Conservation (phyloP, 805 yeast genomes). For the Kazachstania bromeliacearum region DNA sequence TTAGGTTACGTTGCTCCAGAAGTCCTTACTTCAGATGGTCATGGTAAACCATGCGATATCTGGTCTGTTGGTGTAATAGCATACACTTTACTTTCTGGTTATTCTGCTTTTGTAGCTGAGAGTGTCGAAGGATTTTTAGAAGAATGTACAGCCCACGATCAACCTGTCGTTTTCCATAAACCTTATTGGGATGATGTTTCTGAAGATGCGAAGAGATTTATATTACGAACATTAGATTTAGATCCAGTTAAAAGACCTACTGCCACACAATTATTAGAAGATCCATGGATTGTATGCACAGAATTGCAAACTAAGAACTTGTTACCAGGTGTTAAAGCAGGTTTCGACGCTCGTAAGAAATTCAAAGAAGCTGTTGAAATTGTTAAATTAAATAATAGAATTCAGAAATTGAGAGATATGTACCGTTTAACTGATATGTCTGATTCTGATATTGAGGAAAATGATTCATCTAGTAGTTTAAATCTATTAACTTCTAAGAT, state of each 20-base stretch:
- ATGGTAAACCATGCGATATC: constrained; percentile 90
- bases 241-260: constrained; percentile 64
- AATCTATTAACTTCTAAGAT: constrained; percentile 1
- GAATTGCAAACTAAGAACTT: constrained; percentile 48
- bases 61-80: constrained; percentile 95
- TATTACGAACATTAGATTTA: constrained; percentile 56
- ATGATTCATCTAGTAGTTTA: constrained; percentile 6
- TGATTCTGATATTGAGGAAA: constrained; percentile 25
- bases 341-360: constrained; percentile 75
- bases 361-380: constrained; percentile 79
- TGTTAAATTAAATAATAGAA: constrained; percentile 69
- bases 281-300: constrained; percentile 63
- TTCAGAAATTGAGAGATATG: constrained; percentile 55
- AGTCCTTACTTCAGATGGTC: constrained; percentile 70
- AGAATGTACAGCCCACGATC: constrained; percentile 61
- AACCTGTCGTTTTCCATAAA: constrained; percentile 72
- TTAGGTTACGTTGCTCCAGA: constrained; percentile 98
- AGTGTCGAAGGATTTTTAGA: constrained; percentile 68
- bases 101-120: constrained; percentile 84
- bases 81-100: constrained; percentile 83
- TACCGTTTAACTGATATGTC: constrained; percentile 40
- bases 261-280: constrained; percentile 50
- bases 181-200: constrained; percentile 82
- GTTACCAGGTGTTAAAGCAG: constrained; percentile 69
- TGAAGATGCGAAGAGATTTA: constrained; percentile 70